Evolutionary conservation across 164 flowering plant species (phyloP).

Genomic region (Malania oleifera): DNA sequence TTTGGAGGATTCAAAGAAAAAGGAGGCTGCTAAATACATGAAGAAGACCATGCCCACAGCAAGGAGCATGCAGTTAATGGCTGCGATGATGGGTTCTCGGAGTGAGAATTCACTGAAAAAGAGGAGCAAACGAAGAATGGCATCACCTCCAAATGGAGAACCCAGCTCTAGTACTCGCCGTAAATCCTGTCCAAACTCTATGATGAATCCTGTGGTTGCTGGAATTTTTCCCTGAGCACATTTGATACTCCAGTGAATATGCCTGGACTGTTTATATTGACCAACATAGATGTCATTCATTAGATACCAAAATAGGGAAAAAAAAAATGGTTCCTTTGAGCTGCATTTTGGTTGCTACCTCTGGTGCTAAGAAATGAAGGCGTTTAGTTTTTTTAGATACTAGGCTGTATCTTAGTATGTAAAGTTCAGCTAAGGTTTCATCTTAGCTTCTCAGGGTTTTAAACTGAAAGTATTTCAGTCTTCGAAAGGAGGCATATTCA

Average conservation of each 20-base stretch:
- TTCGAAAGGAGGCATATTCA: too few species aligned
- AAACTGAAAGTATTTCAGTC: too few species aligned
- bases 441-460: too few species aligned
- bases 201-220: constrained; percentile 19
- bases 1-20: constrained; percentile 26
- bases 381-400: too few species aligned
- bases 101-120: constrained; percentile 29
- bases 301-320: not conserved
- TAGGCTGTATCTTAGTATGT: too few species aligned
- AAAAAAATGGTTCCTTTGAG: not conserved
- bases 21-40: constrained; percentile 32
- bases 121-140: constrained; percentile 19
- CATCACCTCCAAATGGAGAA: constrained; percentile 15
- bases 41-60: constrained; percentile 35
- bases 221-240: constrained; percentile 12
- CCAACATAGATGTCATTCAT: not conserved
- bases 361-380: not conserved
- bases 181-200: constrained; percentile 3
- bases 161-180: constrained; percentile 10
- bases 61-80: constrained; percentile 28
- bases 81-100: constrained; percentile 26
- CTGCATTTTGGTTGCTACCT: not conserved
- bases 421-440: too few species aligned
- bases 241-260: not conserved
- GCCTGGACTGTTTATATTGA: not conserved